phyloP scores from a whole-genome alignment of 768 basidiomycete species.

The Macrolepiota fuliginosa region DNA sequence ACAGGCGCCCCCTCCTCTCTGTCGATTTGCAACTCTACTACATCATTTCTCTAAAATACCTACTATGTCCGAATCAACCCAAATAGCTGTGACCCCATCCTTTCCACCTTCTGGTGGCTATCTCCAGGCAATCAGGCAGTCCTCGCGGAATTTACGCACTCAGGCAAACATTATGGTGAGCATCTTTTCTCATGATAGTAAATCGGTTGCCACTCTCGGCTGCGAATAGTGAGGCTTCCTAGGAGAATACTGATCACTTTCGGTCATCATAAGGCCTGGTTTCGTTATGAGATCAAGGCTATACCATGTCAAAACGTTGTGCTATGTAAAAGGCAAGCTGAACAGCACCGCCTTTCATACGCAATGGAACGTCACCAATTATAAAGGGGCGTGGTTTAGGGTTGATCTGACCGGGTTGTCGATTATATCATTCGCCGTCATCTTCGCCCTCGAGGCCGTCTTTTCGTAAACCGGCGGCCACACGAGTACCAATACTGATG shows the following conservation, averaged over 20 bases:
- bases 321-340: neutral
- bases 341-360: neutral
- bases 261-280: too few relatives aligned
- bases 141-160: constrained; percentile 46
- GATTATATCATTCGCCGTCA: neutral
- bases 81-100: constrained; percentile 16
- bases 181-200: constrained; percentile 12
- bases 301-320: neutral
- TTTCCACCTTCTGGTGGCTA: constrained; percentile 49
- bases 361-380: neutral
- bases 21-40: too few relatives aligned
- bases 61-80: neutral
- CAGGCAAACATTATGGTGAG: constrained; percentile 52
- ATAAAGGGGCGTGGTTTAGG: too few relatives aligned
- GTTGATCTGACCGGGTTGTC: too few relatives aligned
- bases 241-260: neutral
- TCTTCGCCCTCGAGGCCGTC: neutral
- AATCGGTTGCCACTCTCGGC: neutral
- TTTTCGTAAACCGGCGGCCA: neutral
- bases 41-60: too few relatives aligned
- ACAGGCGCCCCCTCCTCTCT: neutral
- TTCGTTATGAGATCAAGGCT: neutral
- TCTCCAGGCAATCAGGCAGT: constrained; percentile 50
- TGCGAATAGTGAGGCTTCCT: neutral
- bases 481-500: neutral